Evolutionary conservation across 2,329 filamentous ascomycete genomes (phyloP).

Genomic region (Exophiala bonariae): DNA sequence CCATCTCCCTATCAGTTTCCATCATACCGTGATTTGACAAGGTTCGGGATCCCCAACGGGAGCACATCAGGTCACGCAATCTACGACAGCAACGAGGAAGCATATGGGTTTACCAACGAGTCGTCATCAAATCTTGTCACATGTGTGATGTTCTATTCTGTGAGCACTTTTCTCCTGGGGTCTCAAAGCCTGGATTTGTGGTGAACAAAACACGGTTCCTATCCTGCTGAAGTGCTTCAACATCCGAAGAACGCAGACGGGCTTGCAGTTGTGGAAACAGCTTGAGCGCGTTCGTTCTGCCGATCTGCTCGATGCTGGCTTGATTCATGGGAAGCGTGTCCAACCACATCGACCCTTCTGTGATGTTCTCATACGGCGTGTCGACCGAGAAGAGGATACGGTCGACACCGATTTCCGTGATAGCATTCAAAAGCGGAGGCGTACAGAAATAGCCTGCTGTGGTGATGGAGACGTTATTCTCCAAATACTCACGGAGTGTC

Average conservation of each 20-base stretch:
- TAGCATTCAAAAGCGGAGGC: conserved; percentile 37
- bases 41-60: no score
- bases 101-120: no score
- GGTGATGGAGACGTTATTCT: conserved; percentile 41
- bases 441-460: conserved; percentile 42
- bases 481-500: conserved; percentile 40
- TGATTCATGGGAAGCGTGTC: conserved; percentile 16
- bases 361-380: conserved; percentile 27
- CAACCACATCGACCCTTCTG: conserved; percentile 24
- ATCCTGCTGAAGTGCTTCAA: conserved; percentile 8
- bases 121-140: no score
- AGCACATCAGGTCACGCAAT: no score
- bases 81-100: no score
- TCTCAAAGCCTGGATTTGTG: conserved; percentile 1
- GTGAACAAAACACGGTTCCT: conserved; percentile 2
- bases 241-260: conserved; percentile 2
- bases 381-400: conserved; percentile 42
- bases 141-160: no score
- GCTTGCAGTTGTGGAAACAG: conserved; percentile 5
- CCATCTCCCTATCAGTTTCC: no score
- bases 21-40: no score
- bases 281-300: conserved; percentile 7
- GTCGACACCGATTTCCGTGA: conserved; percentile 39
- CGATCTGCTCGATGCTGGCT: conserved; percentile 10
- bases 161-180: background rate